Evolutionary conservation across 192 early-diverging fungal species (phyloP).

Genomic region (Spinellus fusiger): DNA sequence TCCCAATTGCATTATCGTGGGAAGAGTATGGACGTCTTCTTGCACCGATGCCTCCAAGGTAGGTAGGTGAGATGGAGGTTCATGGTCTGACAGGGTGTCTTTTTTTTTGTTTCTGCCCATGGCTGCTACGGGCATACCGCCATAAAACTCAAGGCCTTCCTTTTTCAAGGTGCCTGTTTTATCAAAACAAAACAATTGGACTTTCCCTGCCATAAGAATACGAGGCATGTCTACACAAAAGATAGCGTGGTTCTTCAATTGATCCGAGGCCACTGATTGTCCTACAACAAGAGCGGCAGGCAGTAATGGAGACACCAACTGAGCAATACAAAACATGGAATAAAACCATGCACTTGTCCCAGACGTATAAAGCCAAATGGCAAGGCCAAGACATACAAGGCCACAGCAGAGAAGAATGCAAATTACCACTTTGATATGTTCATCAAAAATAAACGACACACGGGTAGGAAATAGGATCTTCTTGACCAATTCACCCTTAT

Average conservation of each 20-base stretch:
- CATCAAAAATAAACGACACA: constrained; percentile 63
- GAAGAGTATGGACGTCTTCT: constrained; percentile 7
- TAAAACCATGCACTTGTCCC: constrained; percentile 56
- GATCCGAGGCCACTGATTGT: constrained; percentile 56
- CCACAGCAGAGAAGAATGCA: constrained; percentile 52
- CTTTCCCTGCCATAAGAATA: constrained; percentile 64
- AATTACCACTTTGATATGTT: constrained; percentile 68
- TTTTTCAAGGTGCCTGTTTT: constrained; percentile 68
- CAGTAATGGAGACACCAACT: constrained; percentile 60
- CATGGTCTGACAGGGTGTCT: constrained; percentile 10
- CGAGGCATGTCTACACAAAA: constrained; percentile 64
- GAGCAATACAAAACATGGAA: constrained; percentile 61
- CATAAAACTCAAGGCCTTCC: constrained; percentile 62
- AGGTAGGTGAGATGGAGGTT: too few relatives aligned
- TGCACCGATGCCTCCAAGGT: too few relatives aligned
- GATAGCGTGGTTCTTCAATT: constrained; percentile 51
- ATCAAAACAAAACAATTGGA: constrained; percentile 67
- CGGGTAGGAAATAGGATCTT: constrained; percentile 64
- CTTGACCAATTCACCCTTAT: constrained; percentile 59
- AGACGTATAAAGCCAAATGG: constrained; percentile 40
- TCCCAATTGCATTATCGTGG: constrained; percentile 28
- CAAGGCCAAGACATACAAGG: constrained; percentile 37
- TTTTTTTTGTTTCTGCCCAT: not conserved
- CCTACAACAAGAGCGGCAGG: constrained; percentile 66
- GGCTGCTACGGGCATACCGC: constrained; percentile 22